Conservation (phyloP, 2,329 filamentous ascomycete species). For the Clonostachys byssicola region DNA sequence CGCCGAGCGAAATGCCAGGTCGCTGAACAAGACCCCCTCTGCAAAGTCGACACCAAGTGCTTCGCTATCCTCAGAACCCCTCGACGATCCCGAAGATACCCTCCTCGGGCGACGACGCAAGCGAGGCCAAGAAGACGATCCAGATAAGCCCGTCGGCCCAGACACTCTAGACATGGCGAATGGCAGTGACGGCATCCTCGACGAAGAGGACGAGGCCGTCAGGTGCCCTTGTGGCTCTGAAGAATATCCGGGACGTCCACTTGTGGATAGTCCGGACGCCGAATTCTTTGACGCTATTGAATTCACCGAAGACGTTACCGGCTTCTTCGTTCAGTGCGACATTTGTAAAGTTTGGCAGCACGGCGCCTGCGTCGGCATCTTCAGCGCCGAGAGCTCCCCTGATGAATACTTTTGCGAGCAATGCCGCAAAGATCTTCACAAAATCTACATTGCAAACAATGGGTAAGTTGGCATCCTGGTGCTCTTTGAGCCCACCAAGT, state of each 20-base stretch:
- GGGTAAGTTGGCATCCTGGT: constrained; percentile 60
- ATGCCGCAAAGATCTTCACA: constrained; percentile 89
- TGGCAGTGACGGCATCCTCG: constrained; percentile 65
- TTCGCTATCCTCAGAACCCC: constrained; percentile 66
- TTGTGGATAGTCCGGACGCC: constrained; percentile 54
- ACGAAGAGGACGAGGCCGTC: constrained; percentile 87
- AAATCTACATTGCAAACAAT: constrained; percentile 72
- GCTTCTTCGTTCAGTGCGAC: constrained; percentile 97
- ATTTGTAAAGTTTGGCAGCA: constrained; percentile 98
- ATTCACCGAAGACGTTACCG: constrained; percentile 80
- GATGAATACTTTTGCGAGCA: constrained; percentile 98
- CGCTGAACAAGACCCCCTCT: constrained; percentile 68
- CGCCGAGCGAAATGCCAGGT: constrained; percentile 69
- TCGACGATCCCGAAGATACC: constrained; percentile 65
- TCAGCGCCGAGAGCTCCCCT: constrained; percentile 87
- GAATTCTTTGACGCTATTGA: constrained; percentile 56
- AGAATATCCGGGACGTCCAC: constrained; percentile 85
- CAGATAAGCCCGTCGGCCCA: constrained; percentile 34
- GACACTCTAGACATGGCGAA: constrained; percentile 49
- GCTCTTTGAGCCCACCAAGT: not conserved
- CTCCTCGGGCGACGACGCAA: constrained; percentile 76
- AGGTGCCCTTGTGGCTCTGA: constrained; percentile 92
- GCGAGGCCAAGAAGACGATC: constrained; percentile 64
- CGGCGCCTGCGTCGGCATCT: constrained; percentile 94
- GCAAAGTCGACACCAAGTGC: constrained; percentile 73